These are phyloP conservation scores for Raddia guianensis DNA, from an alignment of 176 grass and related monocot genomes.

Conservation along the genomic window DNA sequence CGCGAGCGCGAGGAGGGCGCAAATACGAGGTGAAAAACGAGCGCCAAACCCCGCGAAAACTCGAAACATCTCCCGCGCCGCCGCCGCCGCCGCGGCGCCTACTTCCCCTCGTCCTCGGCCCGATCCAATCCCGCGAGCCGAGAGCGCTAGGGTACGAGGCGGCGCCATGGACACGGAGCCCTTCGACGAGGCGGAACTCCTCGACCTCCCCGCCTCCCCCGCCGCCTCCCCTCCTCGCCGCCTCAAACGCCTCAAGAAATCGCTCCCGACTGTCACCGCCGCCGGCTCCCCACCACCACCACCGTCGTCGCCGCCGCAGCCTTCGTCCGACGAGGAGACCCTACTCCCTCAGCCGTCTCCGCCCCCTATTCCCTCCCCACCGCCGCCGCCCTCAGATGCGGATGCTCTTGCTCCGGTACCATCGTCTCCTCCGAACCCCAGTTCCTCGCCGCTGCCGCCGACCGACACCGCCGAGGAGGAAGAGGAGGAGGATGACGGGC, in stretches of 20 bases:
- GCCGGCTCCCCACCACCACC: background rate
- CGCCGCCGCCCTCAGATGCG: conserved; percentile 28
- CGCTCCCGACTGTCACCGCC: background rate
- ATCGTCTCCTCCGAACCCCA: conserved; percentile 7
- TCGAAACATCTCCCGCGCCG: conserved; percentile 49
- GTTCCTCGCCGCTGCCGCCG: conserved; percentile 28
- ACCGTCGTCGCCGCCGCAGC: background rate
- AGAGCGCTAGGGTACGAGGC: conserved; percentile 1
- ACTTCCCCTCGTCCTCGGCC: background rate
- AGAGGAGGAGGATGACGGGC: conserved; percentile 45
- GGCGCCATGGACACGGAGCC: conserved; percentile 55
- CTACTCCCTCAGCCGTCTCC: conserved; percentile 19
- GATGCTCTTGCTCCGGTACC: background rate
- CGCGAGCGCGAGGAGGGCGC: background rate
- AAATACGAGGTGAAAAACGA: background rate
- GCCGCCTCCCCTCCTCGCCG: conserved; percentile 32
- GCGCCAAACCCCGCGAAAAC: conserved; percentile 33
- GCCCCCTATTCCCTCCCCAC: background rate
- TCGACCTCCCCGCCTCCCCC: conserved; percentile 33
- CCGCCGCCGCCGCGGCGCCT: conserved; percentile 33
- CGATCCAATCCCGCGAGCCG: background rate
- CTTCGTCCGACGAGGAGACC: background rate
- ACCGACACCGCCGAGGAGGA: conserved; percentile 27
- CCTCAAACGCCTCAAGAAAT: conserved; percentile 70
- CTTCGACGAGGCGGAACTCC: conserved; percentile 55